Conservation (phyloP, 1,284 basidiomycete genomes). For the Pisolithus thermaeus region DNA sequence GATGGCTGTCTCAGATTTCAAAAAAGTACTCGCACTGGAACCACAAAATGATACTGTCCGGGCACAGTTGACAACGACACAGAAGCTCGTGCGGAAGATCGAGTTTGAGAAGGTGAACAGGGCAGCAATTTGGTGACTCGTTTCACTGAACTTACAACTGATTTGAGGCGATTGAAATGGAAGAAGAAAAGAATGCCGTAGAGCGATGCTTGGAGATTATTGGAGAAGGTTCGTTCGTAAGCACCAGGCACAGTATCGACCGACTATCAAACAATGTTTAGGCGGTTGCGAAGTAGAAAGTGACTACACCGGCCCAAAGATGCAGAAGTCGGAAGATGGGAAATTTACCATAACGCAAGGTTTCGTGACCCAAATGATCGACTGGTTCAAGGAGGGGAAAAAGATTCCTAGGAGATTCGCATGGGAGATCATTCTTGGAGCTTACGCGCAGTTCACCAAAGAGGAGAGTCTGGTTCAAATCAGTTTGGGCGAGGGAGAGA, state of each 20-base stretch:
- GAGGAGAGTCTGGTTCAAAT: constrained; percentile 85
- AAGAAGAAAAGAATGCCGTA: constrained; percentile 77
- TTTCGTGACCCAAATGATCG: constrained; percentile 85
- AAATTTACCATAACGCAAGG: constrained; percentile 69
- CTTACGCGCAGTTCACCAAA: constrained; percentile 67
- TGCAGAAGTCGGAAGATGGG: constrained; percentile 49
- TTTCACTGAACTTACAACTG: neutral
- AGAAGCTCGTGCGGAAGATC: constrained; percentile 83
- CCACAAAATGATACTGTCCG: constrained; percentile 81
- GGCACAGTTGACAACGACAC: constrained; percentile 80
- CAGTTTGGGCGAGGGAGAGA: constrained; percentile 71
- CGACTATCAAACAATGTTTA: constrained; percentile 21
- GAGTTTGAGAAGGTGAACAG: constrained; percentile 80
- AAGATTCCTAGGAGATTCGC: constrained; percentile 81
- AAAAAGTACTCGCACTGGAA: constrained; percentile 82
- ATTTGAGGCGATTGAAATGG: constrained; percentile 78
- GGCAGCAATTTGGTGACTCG: neutral
- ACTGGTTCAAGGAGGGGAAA: constrained; percentile 91
- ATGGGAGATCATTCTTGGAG: constrained; percentile 95
- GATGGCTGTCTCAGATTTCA: constrained; percentile 81
- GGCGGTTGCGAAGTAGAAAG: constrained; percentile 71
- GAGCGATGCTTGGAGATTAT: constrained; percentile 75
- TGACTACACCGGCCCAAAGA: constrained; percentile 62
- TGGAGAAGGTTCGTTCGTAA: constrained; percentile 51
- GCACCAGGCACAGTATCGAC: neutral